Evolutionary conservation across 768 basidiomycete genomes (phyloP), one percentile per base, ranked within the genome.

Genomic region (Paxillus ammoniavirescens): DNA sequence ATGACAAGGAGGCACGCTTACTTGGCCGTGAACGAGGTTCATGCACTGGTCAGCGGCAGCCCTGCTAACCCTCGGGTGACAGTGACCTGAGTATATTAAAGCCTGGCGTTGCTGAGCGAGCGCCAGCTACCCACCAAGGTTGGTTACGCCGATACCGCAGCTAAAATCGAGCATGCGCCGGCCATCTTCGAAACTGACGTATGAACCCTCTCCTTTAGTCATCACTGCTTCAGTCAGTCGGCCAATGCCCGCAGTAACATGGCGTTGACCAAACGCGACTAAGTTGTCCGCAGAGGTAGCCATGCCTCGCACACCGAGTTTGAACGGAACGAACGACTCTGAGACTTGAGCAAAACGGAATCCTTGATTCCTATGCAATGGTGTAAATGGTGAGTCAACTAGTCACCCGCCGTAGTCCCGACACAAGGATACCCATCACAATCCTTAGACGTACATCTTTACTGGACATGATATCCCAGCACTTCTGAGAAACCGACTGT

Each of bases 1-100:
- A 13, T 26, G 12, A 17, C 18, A 14, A 40, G 43, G 14, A 37
- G n/a, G 6, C 30, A 36, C 5, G 56, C 71, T 46, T 61, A 91
- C 90, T 73, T 92, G 90, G 31, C 75, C 83, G 58, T 93, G 91
- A 4, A 92, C 88, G 45, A 92, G 75, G 30, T 80, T 81, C 76
- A 86, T 79, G 66, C 89, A 91, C 66, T 97, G 93, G 45, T 91
- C 82, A n/a, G 91, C 91, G 0, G 92, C 93, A 10, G 92, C 92
- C 59, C 82, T 79, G 74, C 89, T 92, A 59, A 95, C 83, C 65
- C 82, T 84, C 0, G 91, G 91, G 68, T 96, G 90, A 58, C 87
- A 92, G 67, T 95, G 93, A 5, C 93, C 91, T 92, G 33, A 12
- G 42, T 12, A 31, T 38, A 12, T 40, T 41, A 59, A 42, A 36